These are phyloP conservation scores for Lachancea lanzarotensis DNA, from an alignment of 805 yeast species.

Conservation along the genomic window DNA sequence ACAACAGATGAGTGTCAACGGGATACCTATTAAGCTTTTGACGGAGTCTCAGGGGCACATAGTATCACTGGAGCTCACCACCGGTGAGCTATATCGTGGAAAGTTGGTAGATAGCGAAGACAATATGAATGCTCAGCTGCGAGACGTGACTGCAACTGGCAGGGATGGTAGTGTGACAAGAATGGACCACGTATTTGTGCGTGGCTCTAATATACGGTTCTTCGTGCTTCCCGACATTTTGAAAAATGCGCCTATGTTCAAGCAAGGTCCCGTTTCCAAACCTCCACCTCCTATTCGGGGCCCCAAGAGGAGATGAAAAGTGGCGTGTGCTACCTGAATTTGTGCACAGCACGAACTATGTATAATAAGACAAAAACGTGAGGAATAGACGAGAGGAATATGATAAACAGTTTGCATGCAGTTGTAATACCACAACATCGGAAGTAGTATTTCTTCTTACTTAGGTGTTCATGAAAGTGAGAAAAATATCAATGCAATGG, in stretches of 20 bases:
- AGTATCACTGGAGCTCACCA: constrained; percentile 71
- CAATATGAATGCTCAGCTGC: constrained; percentile 84
- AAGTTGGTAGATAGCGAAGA: constrained; percentile 83
- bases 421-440: no score
- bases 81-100: constrained; percentile 87
- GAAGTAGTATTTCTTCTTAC: no score
- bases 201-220: constrained; percentile 87
- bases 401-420: no score
- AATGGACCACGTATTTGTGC: constrained; percentile 76
- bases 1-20: constrained; percentile 33
- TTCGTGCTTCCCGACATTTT: constrained; percentile 85
- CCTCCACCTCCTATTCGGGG: constrained; percentile 71
- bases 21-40: constrained; percentile 78
- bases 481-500: no score
- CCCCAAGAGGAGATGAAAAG: constrained; percentile 35
- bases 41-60: constrained; percentile 88
- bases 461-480: no score
- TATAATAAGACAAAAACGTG: no score
- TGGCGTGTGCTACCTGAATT: no score
- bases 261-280: constrained; percentile 45
- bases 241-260: constrained; percentile 83
- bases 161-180: constrained; percentile 69
- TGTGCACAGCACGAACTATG: no score
- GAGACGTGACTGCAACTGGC: constrained; percentile 74
- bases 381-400: no score